These are phyloP conservation scores for Talaromyces funiculosus DNA, from an alignment of 2,329 filamentous ascomycete species.

Conservation along the genomic window DNA sequence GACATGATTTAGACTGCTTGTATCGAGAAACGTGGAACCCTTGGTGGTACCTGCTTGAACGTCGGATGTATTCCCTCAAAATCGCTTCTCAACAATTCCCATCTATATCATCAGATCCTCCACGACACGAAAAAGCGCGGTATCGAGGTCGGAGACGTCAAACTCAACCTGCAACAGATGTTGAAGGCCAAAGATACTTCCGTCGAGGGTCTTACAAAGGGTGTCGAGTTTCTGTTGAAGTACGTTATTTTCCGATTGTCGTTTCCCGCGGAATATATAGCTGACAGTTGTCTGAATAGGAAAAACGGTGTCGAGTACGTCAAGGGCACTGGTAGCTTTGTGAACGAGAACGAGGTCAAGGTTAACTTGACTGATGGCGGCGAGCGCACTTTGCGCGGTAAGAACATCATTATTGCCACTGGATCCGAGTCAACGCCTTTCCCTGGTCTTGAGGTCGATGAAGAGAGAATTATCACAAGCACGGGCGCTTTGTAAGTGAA, in stretches of 20 bases:
- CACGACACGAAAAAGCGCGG: constrained; percentile 97
- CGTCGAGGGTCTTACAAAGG: constrained; percentile 84
- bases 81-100: constrained; percentile 98
- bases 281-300: constrained; percentile 24
- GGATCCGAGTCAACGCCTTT: constrained; percentile 94
- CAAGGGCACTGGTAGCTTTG: constrained; percentile 84
- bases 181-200: constrained; percentile 99
- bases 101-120: constrained; percentile 93
- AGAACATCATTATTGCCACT: constrained; percentile 98
- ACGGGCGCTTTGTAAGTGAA: constrained; percentile 68
- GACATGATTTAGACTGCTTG: constrained; percentile 69
- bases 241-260: background rate
- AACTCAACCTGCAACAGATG: constrained; percentile 89
- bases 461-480: constrained; percentile 95
- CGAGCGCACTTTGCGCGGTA: constrained; percentile 77
- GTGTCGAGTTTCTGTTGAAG: constrained; percentile 95
- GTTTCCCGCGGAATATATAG: background rate
- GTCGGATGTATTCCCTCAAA: constrained; percentile 99
- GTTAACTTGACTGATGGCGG: constrained; percentile 87
- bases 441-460: constrained; percentile 90
- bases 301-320: constrained; percentile 99
- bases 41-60: constrained; percentile 96
- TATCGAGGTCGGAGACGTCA: constrained; percentile 95
- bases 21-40: constrained; percentile 93
- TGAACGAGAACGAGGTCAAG: constrained; percentile 84